Evolutionary conservation across 148 eudicot genomes (phyloP).

Genomic region (Amaranthus palmeri): DNA sequence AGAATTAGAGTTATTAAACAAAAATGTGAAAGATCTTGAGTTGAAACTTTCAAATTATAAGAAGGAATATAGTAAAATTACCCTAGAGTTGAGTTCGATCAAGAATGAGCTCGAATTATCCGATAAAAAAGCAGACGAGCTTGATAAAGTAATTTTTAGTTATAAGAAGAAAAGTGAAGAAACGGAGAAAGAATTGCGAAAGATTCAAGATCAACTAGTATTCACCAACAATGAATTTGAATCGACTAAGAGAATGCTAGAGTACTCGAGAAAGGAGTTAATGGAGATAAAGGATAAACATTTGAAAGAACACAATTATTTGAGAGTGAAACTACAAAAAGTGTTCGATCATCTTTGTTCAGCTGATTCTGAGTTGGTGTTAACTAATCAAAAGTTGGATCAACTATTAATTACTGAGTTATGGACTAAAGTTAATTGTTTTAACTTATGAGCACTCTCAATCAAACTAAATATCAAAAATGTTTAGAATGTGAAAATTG

Average conservation of each 20-base stretch:
- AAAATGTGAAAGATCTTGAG: constrained; percentile 4
- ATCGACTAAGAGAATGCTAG: not conserved
- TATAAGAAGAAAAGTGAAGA: not conserved
- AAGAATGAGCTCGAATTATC: not conserved
- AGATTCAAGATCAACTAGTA: not conserved
- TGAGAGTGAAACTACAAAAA: constrained; percentile 1
- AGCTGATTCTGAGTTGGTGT: not conserved
- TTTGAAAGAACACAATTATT: not conserved
- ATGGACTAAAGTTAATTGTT: not conserved
- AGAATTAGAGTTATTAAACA: constrained; percentile 5
- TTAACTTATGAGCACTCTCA: not conserved
- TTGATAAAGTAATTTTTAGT: not conserved
- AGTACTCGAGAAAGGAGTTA: constrained; percentile 5
- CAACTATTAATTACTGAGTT: constrained; percentile 4
- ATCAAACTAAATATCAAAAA: not conserved
- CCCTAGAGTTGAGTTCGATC: not conserved
- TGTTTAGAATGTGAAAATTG: no score
- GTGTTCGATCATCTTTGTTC: not conserved
- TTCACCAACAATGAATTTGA: constrained; percentile 8
- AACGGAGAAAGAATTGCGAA: not conserved
- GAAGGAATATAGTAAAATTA: not conserved
- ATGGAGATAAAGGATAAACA: constrained; percentile 10
- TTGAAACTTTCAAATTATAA: not conserved
- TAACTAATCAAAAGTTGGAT: constrained; percentile 2
- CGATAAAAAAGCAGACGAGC: constrained; percentile 1